Conservation (phyloP, 1,139 yeast genomes). For the Entelexis sorbosivorans region DNA sequence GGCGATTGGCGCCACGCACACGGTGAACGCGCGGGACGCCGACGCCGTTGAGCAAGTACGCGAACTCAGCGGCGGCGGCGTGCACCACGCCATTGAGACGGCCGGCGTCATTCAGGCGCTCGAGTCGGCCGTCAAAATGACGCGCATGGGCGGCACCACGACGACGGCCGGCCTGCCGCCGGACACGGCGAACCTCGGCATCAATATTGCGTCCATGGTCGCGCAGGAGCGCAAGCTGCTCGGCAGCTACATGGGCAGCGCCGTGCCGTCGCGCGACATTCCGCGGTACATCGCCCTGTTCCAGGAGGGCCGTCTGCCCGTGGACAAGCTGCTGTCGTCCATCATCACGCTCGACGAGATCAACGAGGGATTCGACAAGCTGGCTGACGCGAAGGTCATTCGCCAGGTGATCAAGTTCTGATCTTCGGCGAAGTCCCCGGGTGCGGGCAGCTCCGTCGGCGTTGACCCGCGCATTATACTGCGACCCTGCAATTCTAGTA, state of each 20-base stretch:
- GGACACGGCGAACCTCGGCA: slow-evolving; percentile 17
- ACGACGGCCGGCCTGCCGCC: slow-evolving; percentile 22
- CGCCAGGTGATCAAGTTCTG: slow-evolving; percentile 17
- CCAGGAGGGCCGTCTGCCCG: slow-evolving; percentile 19
- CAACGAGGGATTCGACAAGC: slow-evolving; percentile 19
- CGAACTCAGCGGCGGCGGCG: slow-evolving; percentile 91
- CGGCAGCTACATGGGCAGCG: slow-evolving; percentile 21
- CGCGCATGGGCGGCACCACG: slow-evolving; percentile 19
- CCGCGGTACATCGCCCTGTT: slow-evolving; percentile 19
- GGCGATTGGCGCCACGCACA: slow-evolving; percentile 90
- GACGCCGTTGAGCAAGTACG: slow-evolving; percentile 66
- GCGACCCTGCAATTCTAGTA: too few species aligned
- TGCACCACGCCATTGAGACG: slow-evolving; percentile 28
- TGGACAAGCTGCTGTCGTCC: slow-evolving; percentile 16
- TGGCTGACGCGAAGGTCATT: slow-evolving; percentile 15
- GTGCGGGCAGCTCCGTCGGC: too few species aligned
- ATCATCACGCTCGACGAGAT: slow-evolving; percentile 17
- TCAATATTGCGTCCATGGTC: slow-evolving; percentile 16
- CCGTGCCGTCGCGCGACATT: slow-evolving; percentile 19
- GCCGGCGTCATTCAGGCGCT: slow-evolving; percentile 20
- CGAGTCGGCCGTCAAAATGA: slow-evolving; percentile 17
- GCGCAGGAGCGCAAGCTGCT: slow-evolving; percentile 17
- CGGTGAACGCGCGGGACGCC: slow-evolving; percentile 68
- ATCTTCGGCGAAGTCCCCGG: too few species aligned
- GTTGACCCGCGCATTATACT: too few species aligned